These are phyloP conservation scores for Metroxylon sagu DNA, from an alignment of 176 grass and related monocot species.

Conservation along the genomic window DNA sequence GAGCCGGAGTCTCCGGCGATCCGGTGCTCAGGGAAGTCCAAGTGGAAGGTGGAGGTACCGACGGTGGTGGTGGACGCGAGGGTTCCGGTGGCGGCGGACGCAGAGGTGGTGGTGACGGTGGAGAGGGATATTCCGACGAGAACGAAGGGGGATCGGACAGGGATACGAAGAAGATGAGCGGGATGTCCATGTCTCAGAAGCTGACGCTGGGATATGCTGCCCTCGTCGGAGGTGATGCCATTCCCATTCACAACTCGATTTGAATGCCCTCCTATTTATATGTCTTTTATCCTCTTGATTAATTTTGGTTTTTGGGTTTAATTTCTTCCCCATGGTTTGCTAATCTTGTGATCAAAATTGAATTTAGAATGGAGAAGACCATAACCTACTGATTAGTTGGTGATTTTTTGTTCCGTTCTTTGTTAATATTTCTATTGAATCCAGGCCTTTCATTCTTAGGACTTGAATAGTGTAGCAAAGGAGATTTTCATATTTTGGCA, in stretches of 20 bases:
- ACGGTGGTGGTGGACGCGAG: conserved; percentile 24
- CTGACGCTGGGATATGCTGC: conserved; percentile 78
- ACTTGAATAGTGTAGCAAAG: too few species aligned
- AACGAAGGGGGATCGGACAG: conserved; percentile 25
- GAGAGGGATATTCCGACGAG: conserved; percentile 1
- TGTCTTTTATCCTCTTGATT: too few species aligned
- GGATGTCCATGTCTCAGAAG: conserved; percentile 89
- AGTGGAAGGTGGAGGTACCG: neutral
- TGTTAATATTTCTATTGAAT: too few species aligned
- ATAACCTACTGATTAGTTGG: too few species aligned
- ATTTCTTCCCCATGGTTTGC: neutral
- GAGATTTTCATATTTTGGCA: too few species aligned
- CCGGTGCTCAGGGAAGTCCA: conserved; percentile 16
- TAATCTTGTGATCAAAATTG: neutral
- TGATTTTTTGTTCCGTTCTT: too few species aligned
- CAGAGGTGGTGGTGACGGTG: conserved; percentile 5
- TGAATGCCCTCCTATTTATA: too few species aligned
- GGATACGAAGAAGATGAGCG: conserved; percentile 27
- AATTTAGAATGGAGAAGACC: too few species aligned
- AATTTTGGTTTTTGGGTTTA: neutral
- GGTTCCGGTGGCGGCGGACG: conserved; percentile 12
- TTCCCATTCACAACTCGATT: neutral
- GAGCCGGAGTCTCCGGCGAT: conserved; percentile 17
- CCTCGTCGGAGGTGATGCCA: conserved; percentile 60
- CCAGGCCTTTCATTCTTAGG: too few species aligned